Conservation (phyloP, 2,329 filamentous ascomycete genomes). For the Xylariaceae sp. region DNA sequence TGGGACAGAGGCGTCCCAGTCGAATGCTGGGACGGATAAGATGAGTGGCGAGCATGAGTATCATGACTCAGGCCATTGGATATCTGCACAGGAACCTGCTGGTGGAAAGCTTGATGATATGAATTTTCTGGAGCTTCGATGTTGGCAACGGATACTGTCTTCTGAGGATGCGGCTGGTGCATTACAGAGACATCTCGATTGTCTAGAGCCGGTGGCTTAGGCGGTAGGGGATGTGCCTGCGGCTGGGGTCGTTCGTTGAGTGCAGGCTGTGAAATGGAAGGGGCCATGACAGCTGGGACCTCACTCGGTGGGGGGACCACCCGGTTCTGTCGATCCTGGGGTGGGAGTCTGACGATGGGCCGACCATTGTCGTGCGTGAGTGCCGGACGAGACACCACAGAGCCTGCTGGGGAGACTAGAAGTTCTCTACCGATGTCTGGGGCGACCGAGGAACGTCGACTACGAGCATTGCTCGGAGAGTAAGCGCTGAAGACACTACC, state of each 20-base stretch:
- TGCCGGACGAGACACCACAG: constrained; percentile 64
- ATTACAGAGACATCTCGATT: constrained; percentile 56
- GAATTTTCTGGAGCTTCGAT: constrained; percentile 73
- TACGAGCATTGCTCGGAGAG: constrained; percentile 81
- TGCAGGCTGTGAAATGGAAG: constrained; percentile 32
- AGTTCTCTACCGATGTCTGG: constrained; percentile 64
- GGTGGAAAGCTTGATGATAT: constrained; percentile 84
- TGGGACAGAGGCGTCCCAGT: constrained; percentile 80
- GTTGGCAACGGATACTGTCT: constrained; percentile 85
- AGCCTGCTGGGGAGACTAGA: constrained; percentile 75
- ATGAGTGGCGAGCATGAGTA: constrained; percentile 60
- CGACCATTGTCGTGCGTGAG: constrained; percentile 56
- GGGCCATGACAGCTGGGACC: constrained; percentile 21
- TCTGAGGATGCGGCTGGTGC: constrained; percentile 93
- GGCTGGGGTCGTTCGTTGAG: constrained; percentile 52
- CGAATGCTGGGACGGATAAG: constrained; percentile 65
- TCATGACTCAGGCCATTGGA: constrained; percentile 52
- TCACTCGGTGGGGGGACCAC: constrained; percentile 26
- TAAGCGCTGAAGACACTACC: constrained; percentile 71
- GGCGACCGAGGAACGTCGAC: constrained; percentile 74
- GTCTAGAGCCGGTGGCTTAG: constrained; percentile 54
- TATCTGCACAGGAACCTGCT: constrained; percentile 80
- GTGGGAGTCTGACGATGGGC: constrained; percentile 80
- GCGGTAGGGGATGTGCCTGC: constrained; percentile 54
- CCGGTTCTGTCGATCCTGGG: constrained; percentile 40